Evolutionary conservation across 805 yeast genomes (phyloP), one percentile per base, ranked within the genome.

Genomic region (Priceomyces fermenticarens): DNA sequence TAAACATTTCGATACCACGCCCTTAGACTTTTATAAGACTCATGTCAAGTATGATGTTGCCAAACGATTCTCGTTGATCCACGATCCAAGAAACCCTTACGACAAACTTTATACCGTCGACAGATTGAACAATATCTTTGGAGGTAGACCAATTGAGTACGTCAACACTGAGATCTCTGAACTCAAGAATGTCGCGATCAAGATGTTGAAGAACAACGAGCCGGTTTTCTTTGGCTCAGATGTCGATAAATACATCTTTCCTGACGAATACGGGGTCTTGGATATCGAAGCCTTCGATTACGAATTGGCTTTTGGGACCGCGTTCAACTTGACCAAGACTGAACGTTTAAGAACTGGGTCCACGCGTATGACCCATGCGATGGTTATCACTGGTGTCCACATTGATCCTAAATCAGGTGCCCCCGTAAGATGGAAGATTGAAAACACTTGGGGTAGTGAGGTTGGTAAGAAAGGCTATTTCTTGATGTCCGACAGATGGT

Each of bases 201-300:
- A 77, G 53, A 78, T 88, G 64, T 75, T 88, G 55, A 75, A 83
- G 64, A 72, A 70, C 45, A 81, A 85, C 63, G 84, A 84, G 65
- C 84, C 95, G 0, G 87, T 88, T 5, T 88, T 88, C 69, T 88
- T 88, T 56, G 96, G 96, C 10, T 82, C 90, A 12, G 95, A 88
- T 60, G 87, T 90, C 11, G 93, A 90, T 16, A 82, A 84, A 58
- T 88, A 72, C 63, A 25, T 7, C 9, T 76, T 74, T 75, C 78
- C 82, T 59, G 72, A 71, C 41, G 61, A 59, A 17, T 59, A 78
- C 5, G 96, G 96, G 40, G 62, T 86, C 36, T 82, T 88, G 76
- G 95, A 87, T 57, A 63, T 78, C 14, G 73, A 76, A 31, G 73
- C 84, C 14, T 88, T 81, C 78, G 82, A 84, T 53, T 85, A 80